These are phyloP conservation scores for Trichopus zeylanicus DNA, from an alignment of 116 monocot species.

Conservation along the genomic window DNA sequence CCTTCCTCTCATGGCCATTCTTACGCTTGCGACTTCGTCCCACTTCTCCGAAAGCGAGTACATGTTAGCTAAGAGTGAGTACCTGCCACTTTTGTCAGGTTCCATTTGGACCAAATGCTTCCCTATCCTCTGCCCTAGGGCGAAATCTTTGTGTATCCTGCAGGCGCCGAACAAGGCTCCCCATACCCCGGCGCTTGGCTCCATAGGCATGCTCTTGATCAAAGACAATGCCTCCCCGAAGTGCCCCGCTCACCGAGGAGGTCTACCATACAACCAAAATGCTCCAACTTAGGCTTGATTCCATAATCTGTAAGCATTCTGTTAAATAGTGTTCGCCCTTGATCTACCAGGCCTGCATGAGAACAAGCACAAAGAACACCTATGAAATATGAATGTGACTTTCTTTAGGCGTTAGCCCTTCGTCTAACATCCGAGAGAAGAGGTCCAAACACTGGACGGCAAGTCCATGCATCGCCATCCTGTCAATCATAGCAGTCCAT, in stretches of 20 bases:
- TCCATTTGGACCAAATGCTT: conserved; percentile 16
- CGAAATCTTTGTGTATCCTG: conserved; percentile 15
- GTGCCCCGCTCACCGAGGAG: conserved; percentile 23
- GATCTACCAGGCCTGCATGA: no score
- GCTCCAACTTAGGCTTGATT: conserved; percentile 19
- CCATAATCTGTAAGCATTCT: neutral
- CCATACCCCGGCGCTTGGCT: conserved; percentile 22
- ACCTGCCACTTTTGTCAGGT: conserved; percentile 11
- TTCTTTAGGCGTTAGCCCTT: no score
- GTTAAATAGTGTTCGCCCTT: neutral
- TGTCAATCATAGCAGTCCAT: no score
- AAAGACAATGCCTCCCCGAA: conserved; percentile 17
- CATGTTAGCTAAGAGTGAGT: conserved; percentile 21
- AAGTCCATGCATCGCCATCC: no score
- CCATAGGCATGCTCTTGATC: conserved; percentile 27
- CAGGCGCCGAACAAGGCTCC: conserved; percentile 25
- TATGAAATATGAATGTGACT: no score
- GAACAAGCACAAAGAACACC: no score
- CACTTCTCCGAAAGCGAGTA: conserved; percentile 14
- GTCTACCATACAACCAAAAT: conserved; percentile 38
- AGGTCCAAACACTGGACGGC: no score
- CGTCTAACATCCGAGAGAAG: no score
- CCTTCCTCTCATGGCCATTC: conserved; percentile 21
- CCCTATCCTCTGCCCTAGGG: conserved; percentile 21
- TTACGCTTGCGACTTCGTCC: conserved; percentile 14